A percentile compares a stretch with the other conserved stretches of the same genome.
Conservation (phyloP, 1,139 yeast genomes). For the Candida buenavistaensis region DNA sequence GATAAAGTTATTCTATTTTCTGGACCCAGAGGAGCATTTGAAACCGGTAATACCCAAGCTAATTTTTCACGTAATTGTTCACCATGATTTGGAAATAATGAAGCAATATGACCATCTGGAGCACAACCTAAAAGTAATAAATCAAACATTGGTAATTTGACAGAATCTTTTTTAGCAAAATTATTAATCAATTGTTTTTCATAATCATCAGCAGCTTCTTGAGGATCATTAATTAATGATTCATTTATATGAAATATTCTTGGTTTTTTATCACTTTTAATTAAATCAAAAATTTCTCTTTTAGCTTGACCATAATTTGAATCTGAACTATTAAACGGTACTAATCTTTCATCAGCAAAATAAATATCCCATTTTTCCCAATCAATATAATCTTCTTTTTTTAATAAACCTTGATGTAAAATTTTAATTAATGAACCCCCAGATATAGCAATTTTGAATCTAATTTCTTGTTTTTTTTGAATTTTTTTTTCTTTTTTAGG, state of each 20-base stretch:
- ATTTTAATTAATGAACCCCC: slow-evolving; percentile 93
- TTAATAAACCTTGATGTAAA: slow-evolving; percentile 77
- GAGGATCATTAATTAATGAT: slow-evolving; percentile 74
- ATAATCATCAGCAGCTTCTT: slow-evolving; percentile 91
- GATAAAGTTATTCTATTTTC: slow-evolving; percentile 85
- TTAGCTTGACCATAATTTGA: slow-evolving; percentile 91
- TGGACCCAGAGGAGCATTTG: slow-evolving; percentile 91
- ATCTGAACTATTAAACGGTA: slow-evolving; percentile 79
- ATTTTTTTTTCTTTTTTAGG: slow-evolving; percentile 38
- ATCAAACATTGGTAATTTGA: slow-evolving; percentile 93
- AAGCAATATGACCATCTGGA: slow-evolving; percentile 97
- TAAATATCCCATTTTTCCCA: slow-evolving; percentile 97
- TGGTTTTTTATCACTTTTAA: slow-evolving; percentile 57
- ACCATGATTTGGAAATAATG: slow-evolving; percentile 86
- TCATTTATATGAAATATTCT: slow-evolving; percentile 83
- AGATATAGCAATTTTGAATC: slow-evolving; percentile 87
- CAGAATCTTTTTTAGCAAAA: slow-evolving; percentile 96
- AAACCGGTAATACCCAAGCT: slow-evolving; percentile 96
- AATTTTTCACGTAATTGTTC: slow-evolving; percentile 84
- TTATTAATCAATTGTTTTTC: slow-evolving; percentile 83
- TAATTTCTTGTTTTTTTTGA: slow-evolving; percentile 49
- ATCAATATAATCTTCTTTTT: slow-evolving; percentile 65
- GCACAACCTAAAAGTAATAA: slow-evolving; percentile 91
- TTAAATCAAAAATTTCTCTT: slow-evolving; percentile 72
- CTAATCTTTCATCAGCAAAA: slow-evolving; percentile 95